Conservation (phyloP, 768 basidiomycete genomes). For the Gelatoporia subvermispora region DNA sequence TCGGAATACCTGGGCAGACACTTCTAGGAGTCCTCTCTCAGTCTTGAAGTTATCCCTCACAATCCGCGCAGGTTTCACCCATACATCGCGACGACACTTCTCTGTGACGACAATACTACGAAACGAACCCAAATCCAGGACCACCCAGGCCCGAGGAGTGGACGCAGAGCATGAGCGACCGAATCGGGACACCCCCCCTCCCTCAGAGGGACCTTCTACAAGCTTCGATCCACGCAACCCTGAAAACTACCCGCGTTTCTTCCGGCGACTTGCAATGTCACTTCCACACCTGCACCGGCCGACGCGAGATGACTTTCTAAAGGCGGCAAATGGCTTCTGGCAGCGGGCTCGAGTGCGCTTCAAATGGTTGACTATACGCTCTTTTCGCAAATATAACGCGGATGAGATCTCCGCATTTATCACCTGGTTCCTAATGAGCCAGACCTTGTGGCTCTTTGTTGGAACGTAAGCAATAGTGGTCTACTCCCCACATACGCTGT, state of each 20-base stretch:
- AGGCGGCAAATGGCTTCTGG: conserved; percentile 86
- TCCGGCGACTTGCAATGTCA: conserved; percentile 71
- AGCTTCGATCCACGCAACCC: conserved; percentile 21
- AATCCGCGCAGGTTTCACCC: too few species aligned
- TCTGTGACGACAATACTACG: background rate
- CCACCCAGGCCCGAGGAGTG: background rate
- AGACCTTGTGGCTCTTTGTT: conserved; percentile 91
- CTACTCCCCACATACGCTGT: background rate
- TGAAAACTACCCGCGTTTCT: conserved; percentile 77
- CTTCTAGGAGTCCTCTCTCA: too few species aligned
- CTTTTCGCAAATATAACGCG: conserved; percentile 90
- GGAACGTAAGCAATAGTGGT: conserved; percentile 66
- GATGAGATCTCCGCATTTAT: conserved; percentile 97
- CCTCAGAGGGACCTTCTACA: background rate
- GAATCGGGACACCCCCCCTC: conserved; percentile 3
- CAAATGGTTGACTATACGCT: conserved; percentile 95
- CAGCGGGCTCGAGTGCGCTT: conserved; percentile 85
- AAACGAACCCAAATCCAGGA: background rate
- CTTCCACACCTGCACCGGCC: conserved; percentile 76
- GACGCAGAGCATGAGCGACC: background rate
- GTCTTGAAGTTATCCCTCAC: too few species aligned
- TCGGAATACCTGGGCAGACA: too few species aligned
- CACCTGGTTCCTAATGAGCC: conserved; percentile 94
- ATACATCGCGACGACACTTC: background rate
- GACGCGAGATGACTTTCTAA: conserved; percentile 84